Evolutionary conservation across 2,329 filamentous ascomycete species (phyloP).

Genomic region (Pyricularia sp.): DNA sequence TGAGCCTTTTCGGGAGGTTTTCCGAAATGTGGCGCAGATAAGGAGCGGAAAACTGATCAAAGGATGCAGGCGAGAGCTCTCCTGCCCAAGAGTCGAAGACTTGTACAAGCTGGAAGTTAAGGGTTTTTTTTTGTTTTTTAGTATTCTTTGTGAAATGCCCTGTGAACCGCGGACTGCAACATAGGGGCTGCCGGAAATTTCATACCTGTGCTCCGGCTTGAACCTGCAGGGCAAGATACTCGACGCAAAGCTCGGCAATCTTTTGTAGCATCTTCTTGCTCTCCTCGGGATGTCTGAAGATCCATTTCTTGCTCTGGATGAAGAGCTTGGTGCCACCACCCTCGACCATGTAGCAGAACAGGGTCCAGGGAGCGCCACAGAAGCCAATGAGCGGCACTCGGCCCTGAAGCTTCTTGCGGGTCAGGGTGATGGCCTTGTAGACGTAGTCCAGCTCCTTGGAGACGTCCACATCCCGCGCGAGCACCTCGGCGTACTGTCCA

Average conservation of each 20-base stretch:
- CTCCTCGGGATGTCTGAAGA: conserved; percentile 76
- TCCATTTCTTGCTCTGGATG: conserved; percentile 88
- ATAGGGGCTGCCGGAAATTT: neutral
- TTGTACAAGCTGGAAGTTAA: conserved; percentile 55
- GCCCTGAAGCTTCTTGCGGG: conserved; percentile 73
- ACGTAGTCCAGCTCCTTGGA: conserved; percentile 80
- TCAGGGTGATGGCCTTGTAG: conserved; percentile 88
- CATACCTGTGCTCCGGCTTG: conserved; percentile 76
- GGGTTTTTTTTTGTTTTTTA: neutral
- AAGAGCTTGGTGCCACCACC: conserved; percentile 94
- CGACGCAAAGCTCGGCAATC: conserved; percentile 87
- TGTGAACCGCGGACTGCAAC: neutral
- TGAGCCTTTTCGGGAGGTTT: conserved; percentile 61
- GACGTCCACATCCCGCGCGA: conserved; percentile 71
- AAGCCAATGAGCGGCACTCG: conserved; percentile 91
- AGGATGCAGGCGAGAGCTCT: conserved; percentile 73
- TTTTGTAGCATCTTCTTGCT: conserved; percentile 74
- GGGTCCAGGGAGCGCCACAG: conserved; percentile 91
- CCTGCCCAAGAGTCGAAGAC: conserved; percentile 98
- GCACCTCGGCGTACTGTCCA: conserved; percentile 65
- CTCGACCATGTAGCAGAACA: conserved; percentile 98
- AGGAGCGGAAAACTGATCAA: conserved; percentile 74
- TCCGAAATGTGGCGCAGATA: conserved; percentile 75
- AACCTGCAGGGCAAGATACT: conserved; percentile 86
- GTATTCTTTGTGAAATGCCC: neutral